Evolutionary conservation across 2,329 filamentous ascomycete species (phyloP), one percentile per base, ranked within the genome.

Genomic region (Cordyceps militaris): DNA sequence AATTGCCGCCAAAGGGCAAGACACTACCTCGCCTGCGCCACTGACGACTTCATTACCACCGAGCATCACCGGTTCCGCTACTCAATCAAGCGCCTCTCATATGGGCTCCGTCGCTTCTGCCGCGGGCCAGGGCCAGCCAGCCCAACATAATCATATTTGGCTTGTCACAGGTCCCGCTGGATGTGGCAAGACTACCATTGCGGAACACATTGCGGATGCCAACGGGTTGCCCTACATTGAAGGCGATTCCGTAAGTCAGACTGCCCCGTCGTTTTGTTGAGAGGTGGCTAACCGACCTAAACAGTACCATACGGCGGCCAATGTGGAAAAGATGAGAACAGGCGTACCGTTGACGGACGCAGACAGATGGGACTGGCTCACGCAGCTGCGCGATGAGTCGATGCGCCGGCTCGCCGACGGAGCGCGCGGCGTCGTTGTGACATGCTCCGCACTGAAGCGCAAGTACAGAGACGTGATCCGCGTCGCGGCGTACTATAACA

Each of bases 331-430:
- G 74, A 99, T 99, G 94, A 80, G 82, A 67, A 80, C 80, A 64
- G 90, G 90, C 64, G 86, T 85, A 58, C 91, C 94, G 2, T 80
- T 99, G 36, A 96, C 89, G 57, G 94, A 99, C 69, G 87, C 86
- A 60, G 94, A 99, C 74, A 88, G 94, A 62, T 97, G 94, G 94
- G 93, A 97, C 76, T 99, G 94, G 94, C 85, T 99, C 62, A 89
- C 87, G 48, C 79, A 79, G 13, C 80, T 94, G 14, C 88, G 89
- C 62, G 82, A 90, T 63, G 86, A 85, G 66, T 83, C 84, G 7
- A 76, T 85, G 57, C 73, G 74, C 55, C 76, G 76, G 52, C 76
- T 88, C 60, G 74, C 77, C 57, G 73, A 71, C 50, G 84, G 85
- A 38, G 79, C 82, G 19, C 74, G 80, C 30, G 87, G 91, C 50